Conservation (phyloP, 495 filamentous ascomycete species). For the Podospora pseudopauciseta region DNA sequence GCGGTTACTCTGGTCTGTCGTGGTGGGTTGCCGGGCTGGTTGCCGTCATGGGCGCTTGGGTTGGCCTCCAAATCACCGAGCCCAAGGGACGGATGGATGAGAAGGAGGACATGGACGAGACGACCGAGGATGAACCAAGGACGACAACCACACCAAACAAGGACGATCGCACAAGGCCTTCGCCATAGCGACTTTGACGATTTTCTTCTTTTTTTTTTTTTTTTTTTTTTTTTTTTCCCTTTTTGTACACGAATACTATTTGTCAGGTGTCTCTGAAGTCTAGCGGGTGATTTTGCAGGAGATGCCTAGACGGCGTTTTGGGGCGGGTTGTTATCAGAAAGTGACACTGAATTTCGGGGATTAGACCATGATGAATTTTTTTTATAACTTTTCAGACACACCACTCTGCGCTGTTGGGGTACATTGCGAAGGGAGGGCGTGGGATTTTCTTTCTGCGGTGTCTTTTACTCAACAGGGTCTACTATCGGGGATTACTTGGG, state of each 20-base stretch:
- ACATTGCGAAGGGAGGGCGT: neutral
- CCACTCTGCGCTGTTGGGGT: neutral
- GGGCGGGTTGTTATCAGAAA: neutral
- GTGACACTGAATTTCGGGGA: neutral
- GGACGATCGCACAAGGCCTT: neutral
- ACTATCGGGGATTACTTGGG: neutral
- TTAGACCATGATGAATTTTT: neutral
- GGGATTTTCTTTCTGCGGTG: neutral
- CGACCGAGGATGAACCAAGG: neutral
- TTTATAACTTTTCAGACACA: neutral
- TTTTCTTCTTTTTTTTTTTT: neutral
- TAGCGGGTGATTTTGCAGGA: neutral
- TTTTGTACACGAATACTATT: neutral
- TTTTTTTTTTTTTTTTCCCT: neutral
- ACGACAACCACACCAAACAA: neutral
- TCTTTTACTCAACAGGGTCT: neutral
- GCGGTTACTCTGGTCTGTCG: constrained; percentile 77
- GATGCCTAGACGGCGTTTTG: neutral
- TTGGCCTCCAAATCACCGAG: constrained; percentile 50
- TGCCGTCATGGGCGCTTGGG: constrained; percentile 63
- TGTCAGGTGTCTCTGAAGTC: neutral
- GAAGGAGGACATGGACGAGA: constrained; percentile 22
- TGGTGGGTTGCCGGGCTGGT: constrained; percentile 89
- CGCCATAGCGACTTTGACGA: neutral
- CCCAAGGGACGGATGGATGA: constrained; percentile 39